These are phyloP conservation scores for Bryoglossum gracile DNA, from an alignment of 495 filamentous ascomycete genomes.

Conservation along the genomic window DNA sequence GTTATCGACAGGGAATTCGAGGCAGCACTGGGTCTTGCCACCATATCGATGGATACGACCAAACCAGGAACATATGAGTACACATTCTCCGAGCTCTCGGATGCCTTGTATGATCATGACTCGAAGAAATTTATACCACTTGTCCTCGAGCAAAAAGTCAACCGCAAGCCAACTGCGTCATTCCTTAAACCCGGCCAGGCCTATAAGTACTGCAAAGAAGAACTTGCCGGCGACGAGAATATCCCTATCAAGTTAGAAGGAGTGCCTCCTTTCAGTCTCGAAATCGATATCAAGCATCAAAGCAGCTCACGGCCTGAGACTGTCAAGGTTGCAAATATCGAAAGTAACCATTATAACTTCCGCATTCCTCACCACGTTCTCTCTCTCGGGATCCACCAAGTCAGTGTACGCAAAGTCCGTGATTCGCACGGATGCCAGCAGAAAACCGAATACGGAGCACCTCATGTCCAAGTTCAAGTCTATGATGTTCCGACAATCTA, in stretches of 20 bases:
- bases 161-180: slow-evolving; percentile 66
- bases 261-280: slow-evolving; percentile 79
- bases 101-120: slow-evolving; percentile 76
- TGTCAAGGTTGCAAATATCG: slow-evolving; percentile 69
- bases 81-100: slow-evolving; percentile 70
- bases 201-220: slow-evolving; percentile 87
- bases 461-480: slow-evolving; percentile 77
- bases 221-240: slow-evolving; percentile 69
- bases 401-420: slow-evolving; percentile 81
- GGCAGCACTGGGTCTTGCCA: slow-evolving; percentile 60
- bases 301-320: slow-evolving; percentile 70
- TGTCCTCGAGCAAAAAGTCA: slow-evolving; percentile 72
- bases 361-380: slow-evolving; percentile 76
- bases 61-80: slow-evolving; percentile 80
- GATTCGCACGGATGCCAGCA: slow-evolving; percentile 79
- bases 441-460: slow-evolving; percentile 54
- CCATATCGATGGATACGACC: slow-evolving; percentile 75
- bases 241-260: slow-evolving; percentile 81
- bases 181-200: slow-evolving; percentile 87
- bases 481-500: slow-evolving; percentile 89
- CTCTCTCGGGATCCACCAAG: slow-evolving; percentile 73
- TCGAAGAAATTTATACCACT: slow-evolving; percentile 52
- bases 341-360: slow-evolving; percentile 64
- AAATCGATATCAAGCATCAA: slow-evolving; percentile 88
- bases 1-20: slow-evolving; percentile 59